Evolutionary conservation across 176 grass and related monocot species (phyloP).

Genomic region (Hordeum marinum): DNA sequence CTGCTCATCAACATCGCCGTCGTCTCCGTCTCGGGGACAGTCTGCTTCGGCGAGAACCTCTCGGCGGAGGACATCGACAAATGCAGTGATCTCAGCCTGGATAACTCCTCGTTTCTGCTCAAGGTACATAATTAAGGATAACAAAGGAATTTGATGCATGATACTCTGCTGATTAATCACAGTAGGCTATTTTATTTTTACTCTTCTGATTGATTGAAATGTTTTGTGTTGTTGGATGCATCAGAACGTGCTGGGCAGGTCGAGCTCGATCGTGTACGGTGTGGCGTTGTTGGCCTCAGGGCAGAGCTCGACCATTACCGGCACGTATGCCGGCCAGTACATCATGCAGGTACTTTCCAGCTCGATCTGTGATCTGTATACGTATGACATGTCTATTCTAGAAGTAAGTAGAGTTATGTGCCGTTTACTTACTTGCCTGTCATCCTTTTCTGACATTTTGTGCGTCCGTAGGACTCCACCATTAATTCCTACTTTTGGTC

Average conservation of each 20-base stretch:
- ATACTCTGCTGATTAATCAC: too few relatives aligned
- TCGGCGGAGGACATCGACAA: neutral
- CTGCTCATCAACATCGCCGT: slow-evolving; percentile 8
- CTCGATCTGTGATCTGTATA: neutral
- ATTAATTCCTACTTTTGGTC: neutral
- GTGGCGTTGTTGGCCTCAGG: neutral
- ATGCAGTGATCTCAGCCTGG: neutral
- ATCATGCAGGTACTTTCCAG: slow-evolving; percentile 11
- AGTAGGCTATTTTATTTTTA: too few relatives aligned
- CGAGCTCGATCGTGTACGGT: neutral
- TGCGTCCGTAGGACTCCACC: neutral
- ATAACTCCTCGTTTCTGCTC: slow-evolving; percentile 1
- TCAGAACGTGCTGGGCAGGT: slow-evolving; percentile 3
- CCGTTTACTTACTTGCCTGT: neutral
- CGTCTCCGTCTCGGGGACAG: neutral
- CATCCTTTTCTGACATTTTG: neutral
- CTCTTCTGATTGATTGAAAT: neutral
- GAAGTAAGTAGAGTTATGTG: neutral
- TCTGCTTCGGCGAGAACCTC: neutral
- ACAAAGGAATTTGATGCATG: too few relatives aligned
- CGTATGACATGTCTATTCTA: neutral
- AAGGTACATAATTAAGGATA: neutral
- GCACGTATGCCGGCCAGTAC: slow-evolving; percentile 11
- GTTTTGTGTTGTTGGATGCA: neutral
- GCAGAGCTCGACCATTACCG: slow-evolving; percentile 6